These are phyloP conservation scores for Neopestalotiopsis rosae DNA, from an alignment of 2,329 filamentous ascomycete genomes.

Conservation along the genomic window DNA sequence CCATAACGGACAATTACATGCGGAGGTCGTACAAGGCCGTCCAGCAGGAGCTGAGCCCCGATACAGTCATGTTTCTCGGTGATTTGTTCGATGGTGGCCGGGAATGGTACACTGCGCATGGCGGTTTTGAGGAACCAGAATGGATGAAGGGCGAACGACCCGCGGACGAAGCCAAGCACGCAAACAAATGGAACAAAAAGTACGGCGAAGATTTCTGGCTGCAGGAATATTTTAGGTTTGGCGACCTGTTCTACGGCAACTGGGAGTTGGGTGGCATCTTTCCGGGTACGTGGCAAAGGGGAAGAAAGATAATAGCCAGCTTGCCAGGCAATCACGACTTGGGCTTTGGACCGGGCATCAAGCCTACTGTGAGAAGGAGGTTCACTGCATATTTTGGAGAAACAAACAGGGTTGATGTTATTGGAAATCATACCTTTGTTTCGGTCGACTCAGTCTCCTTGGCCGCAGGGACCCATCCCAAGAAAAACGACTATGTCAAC, in stretches of 20 bases:
- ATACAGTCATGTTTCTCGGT: conserved; percentile 88
- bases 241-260: conserved; percentile 79
- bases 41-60: conserved; percentile 77
- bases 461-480: conserved; percentile 68
- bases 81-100: conserved; percentile 95
- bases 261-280: conserved; percentile 64
- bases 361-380: conserved; percentile 77
- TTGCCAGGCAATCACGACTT: conserved; percentile 95
- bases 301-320: conserved; percentile 80
- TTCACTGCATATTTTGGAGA: conserved; percentile 91
- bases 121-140: conserved; percentile 62
- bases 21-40: conserved; percentile 81
- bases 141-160: conserved; percentile 61
- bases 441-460: conserved; percentile 89
- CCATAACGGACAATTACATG: conserved; percentile 87
- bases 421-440: conserved; percentile 95
- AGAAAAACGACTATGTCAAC: conserved; percentile 48
- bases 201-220: conserved; percentile 88
- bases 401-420: conserved; percentile 86
- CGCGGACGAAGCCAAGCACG: conserved; percentile 54
- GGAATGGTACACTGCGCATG: conserved; percentile 83
- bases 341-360: conserved; percentile 86
- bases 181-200: conserved; percentile 72
- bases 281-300: conserved; percentile 64
- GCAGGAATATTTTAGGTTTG: conserved; percentile 83